phyloP scores from a whole-genome alignment of 2,329 filamentous ascomycete species.

The Epichloe elymi region DNA sequence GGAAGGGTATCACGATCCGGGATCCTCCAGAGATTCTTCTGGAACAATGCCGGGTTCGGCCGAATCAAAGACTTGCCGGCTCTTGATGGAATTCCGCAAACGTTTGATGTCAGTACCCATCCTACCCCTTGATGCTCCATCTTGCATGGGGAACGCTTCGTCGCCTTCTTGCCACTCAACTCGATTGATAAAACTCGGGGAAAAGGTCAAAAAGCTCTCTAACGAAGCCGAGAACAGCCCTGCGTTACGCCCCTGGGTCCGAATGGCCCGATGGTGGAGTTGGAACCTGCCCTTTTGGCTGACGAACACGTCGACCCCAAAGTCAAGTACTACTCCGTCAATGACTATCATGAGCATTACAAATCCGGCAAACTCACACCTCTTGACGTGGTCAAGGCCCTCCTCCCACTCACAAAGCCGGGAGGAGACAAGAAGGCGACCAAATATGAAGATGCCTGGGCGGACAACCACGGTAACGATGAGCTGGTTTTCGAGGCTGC shows the following conservation, averaged over 20 bases:
- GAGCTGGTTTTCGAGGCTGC: constrained; percentile 55
- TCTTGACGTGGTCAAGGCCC: constrained; percentile 52
- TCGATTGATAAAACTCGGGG: too few species aligned
- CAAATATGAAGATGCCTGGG: constrained; percentile 59
- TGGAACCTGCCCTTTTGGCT: constrained; percentile 28
- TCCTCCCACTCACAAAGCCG: constrained; percentile 58
- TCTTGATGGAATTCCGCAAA: constrained; percentile 30
- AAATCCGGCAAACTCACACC: constrained; percentile 57
- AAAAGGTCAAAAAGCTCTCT: neutral
- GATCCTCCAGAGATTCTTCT: constrained; percentile 51
- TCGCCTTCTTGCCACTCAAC: too few species aligned
- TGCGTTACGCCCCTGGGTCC: constrained; percentile 38
- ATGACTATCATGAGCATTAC: constrained; percentile 69
- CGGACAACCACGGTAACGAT: constrained; percentile 44
- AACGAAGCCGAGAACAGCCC: constrained; percentile 26
- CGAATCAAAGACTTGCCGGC: constrained; percentile 31
- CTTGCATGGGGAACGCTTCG: too few species aligned
- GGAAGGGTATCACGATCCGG: constrained; percentile 48
- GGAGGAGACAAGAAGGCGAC: constrained; percentile 39
- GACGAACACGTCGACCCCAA: constrained; percentile 26
- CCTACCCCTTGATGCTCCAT: too few species aligned
- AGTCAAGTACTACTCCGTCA: constrained; percentile 52
- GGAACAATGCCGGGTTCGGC: constrained; percentile 52
- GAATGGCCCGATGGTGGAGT: constrained; percentile 23
- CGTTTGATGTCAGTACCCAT: constrained; percentile 29